Percentiles rank a stretch among this genome's conserved stretches.
Evolutionary conservation across 2,329 filamentous ascomycete genomes (phyloP).

Genomic region (Fusarium tuaranense): DNA sequence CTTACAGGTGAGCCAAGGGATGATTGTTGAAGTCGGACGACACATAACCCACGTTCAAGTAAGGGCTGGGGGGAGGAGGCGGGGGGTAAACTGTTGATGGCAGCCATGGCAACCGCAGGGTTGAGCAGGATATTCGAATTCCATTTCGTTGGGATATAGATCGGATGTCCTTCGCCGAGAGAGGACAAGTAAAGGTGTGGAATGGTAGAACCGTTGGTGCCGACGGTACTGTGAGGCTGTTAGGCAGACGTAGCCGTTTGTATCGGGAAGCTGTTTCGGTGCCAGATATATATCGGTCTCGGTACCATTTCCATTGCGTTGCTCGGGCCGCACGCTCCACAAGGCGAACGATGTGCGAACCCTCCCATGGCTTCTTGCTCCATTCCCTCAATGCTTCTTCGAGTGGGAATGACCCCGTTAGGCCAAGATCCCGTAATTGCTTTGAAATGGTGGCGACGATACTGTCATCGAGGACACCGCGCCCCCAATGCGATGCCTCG

Average conservation of each 20-base stretch:
- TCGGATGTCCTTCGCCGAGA: constrained; percentile 91
- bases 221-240: constrained; percentile 79
- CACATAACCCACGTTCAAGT: constrained; percentile 93
- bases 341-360: constrained; percentile 83
- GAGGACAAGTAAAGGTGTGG: constrained; percentile 95
- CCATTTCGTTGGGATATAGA: constrained; percentile 96
- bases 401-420: constrained; percentile 51
- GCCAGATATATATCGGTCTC: constrained; percentile 77
- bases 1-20: constrained; percentile 87
- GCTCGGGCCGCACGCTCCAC: constrained; percentile 86
- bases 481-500: constrained; percentile 89
- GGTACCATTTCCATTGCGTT: constrained; percentile 88
- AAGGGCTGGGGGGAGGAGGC: constrained; percentile 82
- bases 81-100: constrained; percentile 85
- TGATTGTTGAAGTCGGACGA: constrained; percentile 99
- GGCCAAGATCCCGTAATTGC: constrained; percentile 58
- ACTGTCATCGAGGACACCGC: constrained; percentile 72
- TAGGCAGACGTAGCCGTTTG: constrained; percentile 78
- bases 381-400: constrained; percentile 64
- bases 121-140: constrained; percentile 90
- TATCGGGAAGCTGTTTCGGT: constrained; percentile 70
- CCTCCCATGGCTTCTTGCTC: constrained; percentile 86
- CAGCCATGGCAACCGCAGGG: constrained; percentile 88
- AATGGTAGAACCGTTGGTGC: constrained; percentile 96
- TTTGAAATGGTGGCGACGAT: constrained; percentile 62